Conservation (phyloP, 768 basidiomycete genomes). For the Naganishia kalamii region DNA sequence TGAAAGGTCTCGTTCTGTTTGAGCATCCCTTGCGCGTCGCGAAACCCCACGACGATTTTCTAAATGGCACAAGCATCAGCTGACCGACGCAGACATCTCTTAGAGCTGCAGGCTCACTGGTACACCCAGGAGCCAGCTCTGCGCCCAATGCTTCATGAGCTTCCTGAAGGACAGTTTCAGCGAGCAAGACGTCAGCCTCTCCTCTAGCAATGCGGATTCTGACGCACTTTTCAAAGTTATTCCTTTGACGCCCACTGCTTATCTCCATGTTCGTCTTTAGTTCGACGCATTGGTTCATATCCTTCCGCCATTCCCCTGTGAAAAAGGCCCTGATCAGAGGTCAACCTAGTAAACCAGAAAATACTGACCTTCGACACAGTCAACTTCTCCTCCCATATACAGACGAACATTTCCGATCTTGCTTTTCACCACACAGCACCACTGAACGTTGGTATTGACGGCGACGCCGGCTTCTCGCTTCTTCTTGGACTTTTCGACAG, state of each 20-base stretch:
- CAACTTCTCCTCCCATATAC: constrained; percentile 46
- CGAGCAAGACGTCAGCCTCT: neutral
- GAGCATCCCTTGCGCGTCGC: constrained; percentile 39
- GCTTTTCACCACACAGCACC: constrained; percentile 45
- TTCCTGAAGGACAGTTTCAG: constrained; percentile 28
- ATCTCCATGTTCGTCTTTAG: constrained; percentile 47
- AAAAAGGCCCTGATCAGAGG: neutral
- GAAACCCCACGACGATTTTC: constrained; percentile 44
- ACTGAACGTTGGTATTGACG: constrained; percentile 46
- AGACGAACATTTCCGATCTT: constrained; percentile 41
- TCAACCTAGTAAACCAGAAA: neutral
- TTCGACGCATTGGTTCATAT: constrained; percentile 36
- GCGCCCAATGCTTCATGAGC: constrained; percentile 48
- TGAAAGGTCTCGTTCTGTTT: constrained; percentile 32
- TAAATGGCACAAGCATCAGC: constrained; percentile 13
- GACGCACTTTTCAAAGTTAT: constrained; percentile 41
- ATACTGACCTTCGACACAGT: constrained; percentile 40
- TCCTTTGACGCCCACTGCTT: constrained; percentile 35
- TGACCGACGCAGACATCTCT: neutral
- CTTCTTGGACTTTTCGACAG: constrained; percentile 2
- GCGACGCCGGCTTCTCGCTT: constrained; percentile 22
- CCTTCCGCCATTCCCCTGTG: constrained; percentile 13
- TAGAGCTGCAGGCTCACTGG: constrained; percentile 30
- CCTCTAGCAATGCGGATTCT: neutral
- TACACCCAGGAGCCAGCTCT: constrained; percentile 45